A percentile compares a stretch with the other conserved stretches of the same genome.
Conservation (phyloP, 192 early-diverging fungal genomes). For the Umbelopsis isabellina region DNA sequence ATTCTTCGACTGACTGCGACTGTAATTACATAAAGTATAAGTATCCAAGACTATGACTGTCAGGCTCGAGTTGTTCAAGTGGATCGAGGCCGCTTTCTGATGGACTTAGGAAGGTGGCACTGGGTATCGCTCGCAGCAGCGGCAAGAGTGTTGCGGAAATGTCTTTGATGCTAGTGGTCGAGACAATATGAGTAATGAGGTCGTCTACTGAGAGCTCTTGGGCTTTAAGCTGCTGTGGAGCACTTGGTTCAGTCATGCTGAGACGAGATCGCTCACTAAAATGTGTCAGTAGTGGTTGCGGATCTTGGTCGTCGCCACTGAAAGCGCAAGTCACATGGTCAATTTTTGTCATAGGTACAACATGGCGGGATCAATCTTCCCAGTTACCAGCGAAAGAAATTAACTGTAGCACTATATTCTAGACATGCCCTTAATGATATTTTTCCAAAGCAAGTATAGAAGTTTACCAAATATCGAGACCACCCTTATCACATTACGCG, state of each 20-base stretch:
- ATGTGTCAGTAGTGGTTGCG: not conserved
- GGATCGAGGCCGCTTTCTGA: slow-evolving; percentile 34
- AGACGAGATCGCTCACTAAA: not conserved
- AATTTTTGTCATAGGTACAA: too few relatives aligned
- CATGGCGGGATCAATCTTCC: too few relatives aligned
- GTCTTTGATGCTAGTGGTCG: not conserved
- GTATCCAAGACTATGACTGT: slow-evolving; percentile 47
- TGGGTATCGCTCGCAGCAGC: slow-evolving; percentile 1
- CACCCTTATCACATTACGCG: too few relatives aligned
- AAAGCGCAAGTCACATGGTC: too few relatives aligned
- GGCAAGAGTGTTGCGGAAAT: not conserved
- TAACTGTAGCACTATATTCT: too few relatives aligned
- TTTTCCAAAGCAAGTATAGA: too few relatives aligned
- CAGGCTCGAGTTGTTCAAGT: slow-evolving; percentile 43
- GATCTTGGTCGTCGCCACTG: too few relatives aligned
- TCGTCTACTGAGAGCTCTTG: slow-evolving; percentile 5
- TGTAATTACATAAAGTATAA: slow-evolving; percentile 53
- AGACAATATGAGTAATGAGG: not conserved
- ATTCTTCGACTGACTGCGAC: not conserved
- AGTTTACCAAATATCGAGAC: too few relatives aligned
- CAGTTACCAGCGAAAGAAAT: too few relatives aligned
- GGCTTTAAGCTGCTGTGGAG: not conserved
- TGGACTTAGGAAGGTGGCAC: not conserved
- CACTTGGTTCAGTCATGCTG: not conserved
- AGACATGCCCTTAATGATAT: too few relatives aligned